Conservation (phyloP, 23 red algal genomes). For the Gracilaria gracilis region DNA sequence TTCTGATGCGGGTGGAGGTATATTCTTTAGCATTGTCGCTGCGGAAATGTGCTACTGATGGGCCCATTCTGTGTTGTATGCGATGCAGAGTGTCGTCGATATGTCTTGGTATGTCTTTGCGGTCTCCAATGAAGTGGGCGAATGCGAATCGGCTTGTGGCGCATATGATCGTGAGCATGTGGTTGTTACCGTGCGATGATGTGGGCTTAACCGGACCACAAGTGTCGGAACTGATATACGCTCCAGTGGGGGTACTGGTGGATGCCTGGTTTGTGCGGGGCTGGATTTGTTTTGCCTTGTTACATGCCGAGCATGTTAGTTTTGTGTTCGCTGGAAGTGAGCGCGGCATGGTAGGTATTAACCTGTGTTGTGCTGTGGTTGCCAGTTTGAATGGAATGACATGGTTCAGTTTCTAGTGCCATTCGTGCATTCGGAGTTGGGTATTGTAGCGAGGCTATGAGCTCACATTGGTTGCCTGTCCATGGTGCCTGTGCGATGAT, state of each 20-base stretch:
- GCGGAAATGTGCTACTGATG: not conserved
- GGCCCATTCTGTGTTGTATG: not conserved
- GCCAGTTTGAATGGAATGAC: not conserved
- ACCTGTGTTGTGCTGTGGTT: not conserved
- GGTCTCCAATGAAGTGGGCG: conserved; percentile 21
- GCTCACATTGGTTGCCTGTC: not conserved
- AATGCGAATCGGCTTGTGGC: not conserved
- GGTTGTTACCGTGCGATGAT: conserved; percentile 3
- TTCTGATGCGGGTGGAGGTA: not conserved
- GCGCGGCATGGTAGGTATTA: not conserved
- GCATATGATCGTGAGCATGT: not conserved
- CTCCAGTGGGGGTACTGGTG: too few relatives aligned
- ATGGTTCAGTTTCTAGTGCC: not conserved
- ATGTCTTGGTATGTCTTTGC: conserved; percentile 18
- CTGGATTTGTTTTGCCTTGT: not conserved
- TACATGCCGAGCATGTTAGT: not conserved
- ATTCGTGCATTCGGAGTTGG: too few relatives aligned
- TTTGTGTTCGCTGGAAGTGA: not conserved
- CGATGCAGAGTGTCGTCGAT: not conserved
- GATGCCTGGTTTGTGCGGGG: too few relatives aligned
- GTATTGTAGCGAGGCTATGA: too few relatives aligned
- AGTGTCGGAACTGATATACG: too few relatives aligned
- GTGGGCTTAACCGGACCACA: too few relatives aligned
- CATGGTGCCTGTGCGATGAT: not conserved
- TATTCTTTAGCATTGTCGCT: conserved; percentile 38